Evolutionary conservation across 805 yeast genomes (phyloP), one percentile per base, ranked within the genome.

Genomic region (Yamadazyma tumulicola): DNA sequence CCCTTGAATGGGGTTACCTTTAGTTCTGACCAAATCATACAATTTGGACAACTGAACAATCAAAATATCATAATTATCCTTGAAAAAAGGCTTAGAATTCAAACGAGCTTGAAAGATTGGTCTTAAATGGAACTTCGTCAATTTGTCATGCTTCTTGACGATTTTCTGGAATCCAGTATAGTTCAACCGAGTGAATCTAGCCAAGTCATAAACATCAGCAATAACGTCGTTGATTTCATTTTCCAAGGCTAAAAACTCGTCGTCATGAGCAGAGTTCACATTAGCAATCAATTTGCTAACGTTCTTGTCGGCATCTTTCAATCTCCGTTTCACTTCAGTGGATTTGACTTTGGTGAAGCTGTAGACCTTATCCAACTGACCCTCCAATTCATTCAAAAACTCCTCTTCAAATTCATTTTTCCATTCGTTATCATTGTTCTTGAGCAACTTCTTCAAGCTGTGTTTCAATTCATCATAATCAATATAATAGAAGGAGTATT

Each of bases 91-190:
- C 57, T 91, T 93, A 17, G 97, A 72, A 53, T 91, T 87, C 57
- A 93, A 75, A 51, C 97, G 75, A 17, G 84, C 96, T 48, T 87
- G 94, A 67, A 93, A 91, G 41, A 91, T 85, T 6, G 98, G 97
- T 57, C 81, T 84, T 54, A 93, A 72, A 37, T 77, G 79, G 46
- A 55, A 65, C 43, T 58, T 59, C 12, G 97, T 89, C 45, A 77
- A 75, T 61, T 93, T 93, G 64, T 93, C 98, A 60, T 93, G 98
- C 63, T 93, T 93, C 66, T 93, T 93, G 54, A 93, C 77, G 49
- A 93, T 93, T 61, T 93, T 93, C 61, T 87, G 96, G 69, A 93
- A 93, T 2, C 98, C 98, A 14, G 96, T 89, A 67, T 93, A 93
- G 62, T 93, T 93, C 55, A 93, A 75, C 43, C 95, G 75, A 13